Conservation (phyloP, 495 filamentous ascomycete genomes). For the Xylaria longipes region DNA sequence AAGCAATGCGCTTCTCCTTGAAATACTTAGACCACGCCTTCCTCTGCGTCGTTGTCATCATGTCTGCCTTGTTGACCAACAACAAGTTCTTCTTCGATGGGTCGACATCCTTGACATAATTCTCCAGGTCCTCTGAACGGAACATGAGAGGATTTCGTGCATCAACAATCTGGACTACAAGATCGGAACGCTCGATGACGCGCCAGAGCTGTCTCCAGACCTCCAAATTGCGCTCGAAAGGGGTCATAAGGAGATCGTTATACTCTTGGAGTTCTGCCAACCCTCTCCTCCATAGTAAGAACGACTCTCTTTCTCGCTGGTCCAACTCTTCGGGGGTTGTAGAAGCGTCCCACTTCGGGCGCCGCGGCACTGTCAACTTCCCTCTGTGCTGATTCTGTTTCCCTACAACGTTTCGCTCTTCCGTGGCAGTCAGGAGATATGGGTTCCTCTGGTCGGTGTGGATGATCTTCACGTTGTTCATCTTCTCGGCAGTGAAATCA, state of each 20-base stretch:
- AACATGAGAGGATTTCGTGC: constrained; percentile 94
- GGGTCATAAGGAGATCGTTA: constrained; percentile 95
- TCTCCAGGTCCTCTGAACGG: constrained; percentile 90
- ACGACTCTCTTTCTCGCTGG: constrained; percentile 74
- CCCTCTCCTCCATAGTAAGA: constrained; percentile 88
- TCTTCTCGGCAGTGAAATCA: constrained; percentile 98
- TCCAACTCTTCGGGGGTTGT: constrained; percentile 88
- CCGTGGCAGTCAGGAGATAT: constrained; percentile 85
- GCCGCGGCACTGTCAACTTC: constrained; percentile 84
- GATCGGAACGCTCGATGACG: constrained; percentile 94
- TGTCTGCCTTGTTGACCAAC: constrained; percentile 98
- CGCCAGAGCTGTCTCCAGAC: constrained; percentile 99
- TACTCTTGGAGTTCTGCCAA: constrained; percentile 91
- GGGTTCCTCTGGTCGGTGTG: constrained; percentile 95
- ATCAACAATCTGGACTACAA: constrained; percentile 98
- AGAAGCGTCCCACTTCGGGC: constrained; percentile 83
- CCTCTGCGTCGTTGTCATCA: constrained; percentile 92
- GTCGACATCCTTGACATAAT: constrained; percentile 92
- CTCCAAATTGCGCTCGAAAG: constrained; percentile 96
- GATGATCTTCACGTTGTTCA: constrained; percentile 98
- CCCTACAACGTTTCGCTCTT: constrained; percentile 75
- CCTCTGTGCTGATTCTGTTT: constrained; percentile 83
- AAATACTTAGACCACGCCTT: constrained; percentile 90
- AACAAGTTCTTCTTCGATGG: constrained; percentile 88
- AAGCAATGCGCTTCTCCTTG: constrained; percentile 78